Evolutionary conservation across 371 early-diverging fungal species (phyloP).

Genomic region (Mucor saturninus): DNA sequence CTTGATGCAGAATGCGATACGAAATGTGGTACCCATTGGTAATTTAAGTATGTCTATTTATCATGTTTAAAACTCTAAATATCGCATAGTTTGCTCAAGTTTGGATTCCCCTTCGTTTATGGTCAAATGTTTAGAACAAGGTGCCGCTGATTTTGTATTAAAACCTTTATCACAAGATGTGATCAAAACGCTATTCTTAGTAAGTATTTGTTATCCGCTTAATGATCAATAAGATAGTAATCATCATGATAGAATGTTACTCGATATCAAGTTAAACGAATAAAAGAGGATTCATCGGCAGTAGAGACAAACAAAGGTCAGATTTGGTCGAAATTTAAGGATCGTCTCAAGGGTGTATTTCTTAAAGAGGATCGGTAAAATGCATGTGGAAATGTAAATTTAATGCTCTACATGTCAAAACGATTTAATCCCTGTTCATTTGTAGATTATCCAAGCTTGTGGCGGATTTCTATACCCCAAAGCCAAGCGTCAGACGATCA

Average conservation of each 20-base stretch:
- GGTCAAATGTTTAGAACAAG: constrained; percentile 52
- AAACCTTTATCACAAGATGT: constrained; percentile 57
- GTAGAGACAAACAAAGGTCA: constrained; percentile 16
- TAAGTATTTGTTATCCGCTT: constrained; percentile 22
- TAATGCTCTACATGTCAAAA: neutral
- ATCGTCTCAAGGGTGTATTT: constrained; percentile 43
- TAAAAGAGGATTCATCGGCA: neutral
- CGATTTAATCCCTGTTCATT: neutral
- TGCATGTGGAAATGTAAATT: neutral
- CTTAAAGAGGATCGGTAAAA: constrained; percentile 34
- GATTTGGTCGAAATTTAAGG: constrained; percentile 41
- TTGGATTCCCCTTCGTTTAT: constrained; percentile 45
- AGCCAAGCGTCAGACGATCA: constrained; percentile 23
- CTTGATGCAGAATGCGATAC: constrained; percentile 13
- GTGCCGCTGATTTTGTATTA: constrained; percentile 62
- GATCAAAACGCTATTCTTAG: constrained; percentile 60
- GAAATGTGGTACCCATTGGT: constrained; percentile 29
- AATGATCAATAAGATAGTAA: neutral
- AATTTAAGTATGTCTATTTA: neutral
- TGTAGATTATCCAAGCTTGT: constrained; percentile 35
- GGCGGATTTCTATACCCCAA: constrained; percentile 48
- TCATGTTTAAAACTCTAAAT: no score
- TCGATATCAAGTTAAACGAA: constrained; percentile 23
- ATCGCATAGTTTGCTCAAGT: constrained; percentile 34
- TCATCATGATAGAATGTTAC: constrained; percentile 28